Base-by-base conservation (phyloP, 2,329 filamentous ascomycete species). In the Bisporella sp. region DNA sequence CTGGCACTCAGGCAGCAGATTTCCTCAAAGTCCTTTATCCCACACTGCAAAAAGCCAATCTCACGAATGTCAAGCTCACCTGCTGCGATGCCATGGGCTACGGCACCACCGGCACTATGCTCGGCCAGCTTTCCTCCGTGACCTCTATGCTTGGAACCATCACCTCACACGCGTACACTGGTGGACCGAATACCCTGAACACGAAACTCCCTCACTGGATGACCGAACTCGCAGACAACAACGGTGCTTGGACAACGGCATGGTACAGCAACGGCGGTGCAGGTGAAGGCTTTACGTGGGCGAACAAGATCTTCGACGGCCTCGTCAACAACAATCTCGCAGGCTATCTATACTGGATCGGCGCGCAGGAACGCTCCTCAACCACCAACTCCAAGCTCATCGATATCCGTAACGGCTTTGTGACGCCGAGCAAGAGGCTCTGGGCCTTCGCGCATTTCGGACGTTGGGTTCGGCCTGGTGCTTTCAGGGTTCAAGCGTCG, bases 311-410 rank as follows among this genome's bases (percentile, higher is more conserved):
- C 44, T 73, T 74, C 62, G 69, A 68, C 37, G 74, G 71, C 31
- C 65, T 81, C 13, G 67, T 73, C 4, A 71, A 70, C 56, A 69
- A 68, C 30, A 73, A 75, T 57, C 65, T 75, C 4, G 73, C 69
- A 3, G 77, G 70, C 0, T 79, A 78, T 56, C 66, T 81, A 4
- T 79, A 75, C 64, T 81, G 77, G 77, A 73, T 76, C 57, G 74
- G 73, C 1, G 53, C 49, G 1, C 50, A 55, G 33, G 48, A 46
- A 11, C 21, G 21, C 21, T 21, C 21, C 21, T 47, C 46, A n/a
- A 62, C 64, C 31, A 69, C 71, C 32, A 68, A 68, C 51, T 66
- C 66, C 41, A 68, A 66, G 8, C 32, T 57, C 5, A 54, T 59
- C 31, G 31, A 55, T 29, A 39, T 37, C 4, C 32, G 39, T 21